Conservation (phyloP, 1,284 basidiomycete genomes). For the Sphaerobolus stellatus region DNA sequence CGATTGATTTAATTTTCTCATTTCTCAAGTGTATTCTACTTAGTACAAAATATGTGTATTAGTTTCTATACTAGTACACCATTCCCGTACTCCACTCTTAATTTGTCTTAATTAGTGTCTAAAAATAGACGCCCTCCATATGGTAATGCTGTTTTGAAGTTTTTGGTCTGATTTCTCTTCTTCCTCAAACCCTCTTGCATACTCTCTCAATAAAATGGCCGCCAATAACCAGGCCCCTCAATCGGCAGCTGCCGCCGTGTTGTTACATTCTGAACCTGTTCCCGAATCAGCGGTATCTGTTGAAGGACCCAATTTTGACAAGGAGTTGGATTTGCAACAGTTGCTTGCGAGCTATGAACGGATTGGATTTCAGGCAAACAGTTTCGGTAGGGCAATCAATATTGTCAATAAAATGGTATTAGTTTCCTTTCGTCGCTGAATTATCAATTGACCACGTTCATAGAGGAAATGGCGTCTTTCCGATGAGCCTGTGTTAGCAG, state of each 20-base stretch:
- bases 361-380: constrained; percentile 96
- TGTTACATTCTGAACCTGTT: constrained; percentile 79
- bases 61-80: too few relatives aligned
- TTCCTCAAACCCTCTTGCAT: too few relatives aligned
- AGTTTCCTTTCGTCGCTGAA: constrained; percentile 4
- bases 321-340: constrained; percentile 63
- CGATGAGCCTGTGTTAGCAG: constrained; percentile 68
- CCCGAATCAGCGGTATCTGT: constrained; percentile 73
- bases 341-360: constrained; percentile 81
- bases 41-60: too few relatives aligned
- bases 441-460: constrained; percentile 12
- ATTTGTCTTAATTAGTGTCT: too few relatives aligned
- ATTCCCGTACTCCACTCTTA: too few relatives aligned
- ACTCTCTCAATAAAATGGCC: too few relatives aligned
- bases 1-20: too few relatives aligned
- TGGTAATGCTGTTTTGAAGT: too few relatives aligned
- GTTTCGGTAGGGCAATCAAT: constrained; percentile 84
- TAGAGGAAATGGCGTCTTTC: constrained; percentile 83
- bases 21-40: too few relatives aligned
- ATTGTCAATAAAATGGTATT: constrained; percentile 88
- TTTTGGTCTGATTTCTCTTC: too few relatives aligned
- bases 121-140: too few relatives aligned
- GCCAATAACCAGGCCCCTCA: too few relatives aligned
- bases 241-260: constrained; percentile 67
- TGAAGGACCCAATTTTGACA: constrained; percentile 85